Percentiles rank a stretch among this genome's conserved stretches.
Evolutionary conservation across 2,329 filamentous ascomycete species (phyloP).

Genomic region (Daldinia eschscholtzii): DNA sequence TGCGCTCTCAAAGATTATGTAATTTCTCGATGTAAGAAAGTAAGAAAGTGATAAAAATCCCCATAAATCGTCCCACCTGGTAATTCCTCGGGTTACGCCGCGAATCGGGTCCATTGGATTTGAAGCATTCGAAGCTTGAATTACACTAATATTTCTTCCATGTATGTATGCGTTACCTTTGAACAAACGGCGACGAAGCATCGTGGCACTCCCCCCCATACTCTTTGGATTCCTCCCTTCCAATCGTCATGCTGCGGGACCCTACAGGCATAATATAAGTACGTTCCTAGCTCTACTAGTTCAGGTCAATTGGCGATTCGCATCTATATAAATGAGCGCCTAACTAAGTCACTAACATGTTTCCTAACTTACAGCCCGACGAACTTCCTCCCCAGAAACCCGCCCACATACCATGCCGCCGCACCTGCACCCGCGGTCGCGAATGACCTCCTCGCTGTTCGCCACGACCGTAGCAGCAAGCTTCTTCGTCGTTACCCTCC

Average conservation of each 20-base stretch:
- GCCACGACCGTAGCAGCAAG: conserved; percentile 90
- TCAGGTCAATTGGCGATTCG: conserved; percentile 10
- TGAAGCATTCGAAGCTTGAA: conserved; percentile 19
- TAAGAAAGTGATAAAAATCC: neutral
- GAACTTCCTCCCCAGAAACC: neutral
- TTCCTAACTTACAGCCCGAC: neutral
- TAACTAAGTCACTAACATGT: neutral
- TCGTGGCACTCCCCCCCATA: neutral
- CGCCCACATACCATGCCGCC: conserved; percentile 73
- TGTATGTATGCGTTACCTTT: conserved; percentile 12
- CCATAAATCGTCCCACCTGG: conserved; percentile 6
- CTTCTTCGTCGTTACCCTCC: conserved; percentile 91
- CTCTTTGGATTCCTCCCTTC: neutral
- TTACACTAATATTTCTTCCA: neutral
- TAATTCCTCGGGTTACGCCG: conserved; percentile 36
- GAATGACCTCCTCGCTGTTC: conserved; percentile 94
- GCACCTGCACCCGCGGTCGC: conserved; percentile 92
- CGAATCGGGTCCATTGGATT: conserved; percentile 41
- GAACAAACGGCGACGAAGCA: conserved; percentile 13
- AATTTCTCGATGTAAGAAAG: neutral
- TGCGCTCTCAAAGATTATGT: neutral
- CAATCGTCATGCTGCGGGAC: conserved; percentile 31
- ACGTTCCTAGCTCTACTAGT: conserved; percentile 17
- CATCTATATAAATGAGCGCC: neutral
- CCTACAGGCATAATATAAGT: conserved; percentile 30